Base-by-base conservation (phyloP, 139 green algal species). In the Zygnema circumcarinatum region DNA sequence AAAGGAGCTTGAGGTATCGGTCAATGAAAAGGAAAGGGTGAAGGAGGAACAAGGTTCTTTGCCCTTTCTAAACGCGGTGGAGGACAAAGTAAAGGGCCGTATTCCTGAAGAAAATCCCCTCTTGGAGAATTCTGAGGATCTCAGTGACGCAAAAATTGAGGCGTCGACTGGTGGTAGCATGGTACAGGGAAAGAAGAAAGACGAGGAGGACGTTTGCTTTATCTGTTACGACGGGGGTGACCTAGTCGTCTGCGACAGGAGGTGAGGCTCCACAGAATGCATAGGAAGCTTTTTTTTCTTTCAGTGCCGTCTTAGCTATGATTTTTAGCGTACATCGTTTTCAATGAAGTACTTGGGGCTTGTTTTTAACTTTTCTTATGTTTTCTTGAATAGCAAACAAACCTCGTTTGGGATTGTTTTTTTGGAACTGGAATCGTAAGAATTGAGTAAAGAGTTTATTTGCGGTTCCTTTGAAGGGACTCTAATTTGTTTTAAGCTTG, bases 151-250 rank as follows among this genome's bases (percentile, higher is more conserved):
- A 22, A 21, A 62, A 41, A 38, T 22, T 11, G 52, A 47, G 67
- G 79, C 76, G 54, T 16, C 38, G 16, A 11, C 39, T 68, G 76
- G 56, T 25, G 76, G 76, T 79, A 84, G 7, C 39, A 11, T 25
- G 76, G 42, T 42, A 32, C 56, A 33, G 22, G n/a, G 38, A 31
- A 87, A 54, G 81, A 87, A 87, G 7, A 39, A 67, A 32, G 67
- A 88, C 76, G 85, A 90, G 79, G 85, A 90, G 79, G 85, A 90
- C 29, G 85, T 90, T 1, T 90, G 85, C 85, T 90, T 90, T 21
- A n/a, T 90, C 20, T 90, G 85, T 79, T 76, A 90, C 2, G 85
- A 90, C 35, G 85, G 85, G 11, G 85, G 85, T 1, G 78, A 87
- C 16, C 52, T 90, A 20, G 79, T 90, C 35, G 76, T 90, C 31